Evolutionary conservation across 768 basidiomycete genomes (phyloP).

Genomic region (Lentinula sp.): DNA sequence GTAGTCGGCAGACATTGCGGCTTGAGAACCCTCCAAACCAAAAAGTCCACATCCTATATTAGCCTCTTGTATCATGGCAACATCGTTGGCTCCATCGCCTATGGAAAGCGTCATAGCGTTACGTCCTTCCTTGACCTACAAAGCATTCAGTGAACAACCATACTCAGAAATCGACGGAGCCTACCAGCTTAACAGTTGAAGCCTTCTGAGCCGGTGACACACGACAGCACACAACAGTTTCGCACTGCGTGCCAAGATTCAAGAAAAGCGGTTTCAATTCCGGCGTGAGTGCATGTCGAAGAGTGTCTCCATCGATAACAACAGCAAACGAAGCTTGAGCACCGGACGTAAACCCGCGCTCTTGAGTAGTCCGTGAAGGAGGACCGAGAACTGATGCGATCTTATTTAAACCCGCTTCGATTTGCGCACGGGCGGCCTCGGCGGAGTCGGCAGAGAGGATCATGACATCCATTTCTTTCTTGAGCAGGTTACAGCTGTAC

Average conservation of each 20-base stretch:
- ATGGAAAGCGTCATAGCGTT: slow-evolving; percentile 96
- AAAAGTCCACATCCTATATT: slow-evolving; percentile 93
- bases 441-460: slow-evolving; percentile 82
- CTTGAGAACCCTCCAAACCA: slow-evolving; percentile 94
- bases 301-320: slow-evolving; percentile 94
- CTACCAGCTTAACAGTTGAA: slow-evolving; percentile 86
- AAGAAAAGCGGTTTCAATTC: slow-evolving; percentile 83
- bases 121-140: slow-evolving; percentile 88
- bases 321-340: slow-evolving; percentile 80
- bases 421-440: slow-evolving; percentile 73
- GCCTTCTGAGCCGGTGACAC: slow-evolving; percentile 98
- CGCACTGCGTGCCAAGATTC: slow-evolving; percentile 90
- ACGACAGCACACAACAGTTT: slow-evolving; percentile 97
- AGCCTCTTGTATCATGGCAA: slow-evolving; percentile 99
- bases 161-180: slow-evolving; percentile 1
- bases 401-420: slow-evolving; percentile 92
- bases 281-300: slow-evolving; percentile 72
- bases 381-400: slow-evolving; percentile 83
- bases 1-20: slow-evolving; percentile 98
- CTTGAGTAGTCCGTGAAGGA: slow-evolving; percentile 51
- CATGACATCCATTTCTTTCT: slow-evolving; percentile 95
- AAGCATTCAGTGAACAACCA: slow-evolving; percentile 2
- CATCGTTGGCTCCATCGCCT: slow-evolving; percentile 96
- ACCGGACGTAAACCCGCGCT: slow-evolving; percentile 62
- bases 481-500: slow-evolving; percentile 92